phyloP scores from a whole-genome alignment of 2,329 filamentous ascomycete genomes.

The Paecilomyces dactylethromorphus region DNA sequence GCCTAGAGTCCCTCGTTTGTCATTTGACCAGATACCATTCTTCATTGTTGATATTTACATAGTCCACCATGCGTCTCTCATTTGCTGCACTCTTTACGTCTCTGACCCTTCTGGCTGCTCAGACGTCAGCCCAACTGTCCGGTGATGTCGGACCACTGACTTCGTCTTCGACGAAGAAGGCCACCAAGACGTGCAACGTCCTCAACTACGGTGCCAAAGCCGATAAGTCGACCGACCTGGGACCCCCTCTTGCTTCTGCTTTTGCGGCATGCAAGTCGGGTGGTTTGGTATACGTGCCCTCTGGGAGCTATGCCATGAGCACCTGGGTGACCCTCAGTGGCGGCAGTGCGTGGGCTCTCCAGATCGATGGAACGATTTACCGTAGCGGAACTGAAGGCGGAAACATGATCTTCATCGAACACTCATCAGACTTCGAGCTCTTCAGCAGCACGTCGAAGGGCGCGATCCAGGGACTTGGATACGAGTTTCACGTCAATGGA shows the following conservation, averaged over 20 bases:
- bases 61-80: background rate
- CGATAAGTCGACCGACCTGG: conserved; percentile 47
- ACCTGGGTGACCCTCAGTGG: conserved; percentile 45
- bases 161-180: conserved; percentile 35
- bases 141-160: conserved; percentile 42
- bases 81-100: background rate
- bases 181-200: conserved; percentile 48
- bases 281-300: conserved; percentile 45
- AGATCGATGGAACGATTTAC: conserved; percentile 49
- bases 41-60: background rate
- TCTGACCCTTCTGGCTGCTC: background rate
- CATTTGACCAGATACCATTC: background rate
- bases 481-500: conserved; percentile 39
- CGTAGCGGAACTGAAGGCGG: conserved; percentile 44
- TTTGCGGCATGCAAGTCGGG: conserved; percentile 46
- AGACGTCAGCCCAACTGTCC: conserved; percentile 29
- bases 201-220: conserved; percentile 47
- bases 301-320: conserved; percentile 44
- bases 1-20: background rate
- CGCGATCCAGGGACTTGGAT: conserved; percentile 49
- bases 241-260: conserved; percentile 42
- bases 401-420: conserved; percentile 49
- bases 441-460: conserved; percentile 48
- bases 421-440: conserved; percentile 47
- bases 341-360: conserved; percentile 44